Evolutionary conservation across 202 grass and related monocot species (phyloP).

Genomic region (Cymbopogon flexuosus): DNA sequence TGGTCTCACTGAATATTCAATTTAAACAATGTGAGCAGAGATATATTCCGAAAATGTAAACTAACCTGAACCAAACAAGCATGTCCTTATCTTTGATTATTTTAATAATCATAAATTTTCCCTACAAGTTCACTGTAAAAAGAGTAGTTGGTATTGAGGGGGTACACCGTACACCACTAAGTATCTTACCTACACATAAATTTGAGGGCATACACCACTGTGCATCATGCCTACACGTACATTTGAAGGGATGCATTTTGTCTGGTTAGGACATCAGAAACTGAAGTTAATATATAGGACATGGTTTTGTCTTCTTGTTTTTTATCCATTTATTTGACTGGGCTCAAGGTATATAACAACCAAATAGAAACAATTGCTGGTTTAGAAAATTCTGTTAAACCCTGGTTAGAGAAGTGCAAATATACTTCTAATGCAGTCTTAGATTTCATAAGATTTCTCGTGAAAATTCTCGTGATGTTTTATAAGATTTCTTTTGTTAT

Average conservation of each 20-base stretch:
- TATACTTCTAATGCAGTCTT: not conserved
- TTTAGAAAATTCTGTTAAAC: not conserved
- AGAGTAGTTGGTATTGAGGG: not conserved
- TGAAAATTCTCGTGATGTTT: too few relatives aligned
- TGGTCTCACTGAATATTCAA: not conserved
- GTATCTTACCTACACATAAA: conserved; percentile 10
- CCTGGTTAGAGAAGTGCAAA: not conserved
- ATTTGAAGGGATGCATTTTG: not conserved
- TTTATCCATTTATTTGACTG: not conserved
- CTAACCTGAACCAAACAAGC: not conserved
- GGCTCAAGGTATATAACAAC: not conserved
- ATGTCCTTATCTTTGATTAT: conserved; percentile 12
- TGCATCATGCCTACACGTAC: not conserved
- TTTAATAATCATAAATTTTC: not conserved
- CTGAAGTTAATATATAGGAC: not conserved
- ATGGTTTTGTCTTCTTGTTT: not conserved
- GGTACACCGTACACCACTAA: not conserved
- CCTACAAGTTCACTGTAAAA: not conserved
- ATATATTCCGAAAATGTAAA: conserved; percentile 1
- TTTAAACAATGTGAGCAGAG: not conserved
- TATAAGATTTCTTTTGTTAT: conserved; percentile 28
- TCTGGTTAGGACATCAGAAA: not conserved
- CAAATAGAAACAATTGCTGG: conserved; percentile 2
- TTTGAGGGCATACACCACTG: not conserved
- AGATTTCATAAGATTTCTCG: conserved; percentile 15